A percentile compares a stretch with the other conserved stretches of the same genome.
Evolutionary conservation across 306 rosid species (phyloP).

Genomic region (Ceratonia siliqua): DNA sequence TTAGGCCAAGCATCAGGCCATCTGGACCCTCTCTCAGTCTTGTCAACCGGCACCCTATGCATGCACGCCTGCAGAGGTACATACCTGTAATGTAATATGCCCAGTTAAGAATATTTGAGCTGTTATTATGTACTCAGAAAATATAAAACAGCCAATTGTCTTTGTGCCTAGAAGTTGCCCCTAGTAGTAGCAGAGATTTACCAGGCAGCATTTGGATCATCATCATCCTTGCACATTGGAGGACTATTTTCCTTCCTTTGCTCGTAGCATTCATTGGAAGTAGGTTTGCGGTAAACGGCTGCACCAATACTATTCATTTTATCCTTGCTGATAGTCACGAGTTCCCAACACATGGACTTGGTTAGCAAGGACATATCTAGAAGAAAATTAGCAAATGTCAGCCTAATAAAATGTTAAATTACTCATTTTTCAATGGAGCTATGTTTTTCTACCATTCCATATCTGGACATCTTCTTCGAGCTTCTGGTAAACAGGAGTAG

Average conservation of each 20-base stretch:
- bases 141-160: not conserved
- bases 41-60: conserved; percentile 64
- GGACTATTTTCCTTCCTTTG: conserved; percentile 67
- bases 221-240: conserved; percentile 73
- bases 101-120: not conserved
- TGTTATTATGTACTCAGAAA: not conserved
- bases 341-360: conserved; percentile 87
- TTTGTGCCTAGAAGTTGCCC: not conserved
- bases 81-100: conserved; percentile 54
- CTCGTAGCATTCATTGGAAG: conserved; percentile 71
- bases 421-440: not conserved
- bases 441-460: conserved; percentile 61
- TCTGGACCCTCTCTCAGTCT: conserved; percentile 57
- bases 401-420: not conserved
- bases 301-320: conserved; percentile 61
- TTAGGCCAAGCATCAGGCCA: conserved; percentile 88
- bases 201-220: conserved; percentile 96
- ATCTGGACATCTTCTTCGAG: conserved; percentile 78
- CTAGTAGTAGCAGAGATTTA: conserved; percentile 21
- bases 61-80: conserved; percentile 85
- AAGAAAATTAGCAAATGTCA: conserved; percentile 15
- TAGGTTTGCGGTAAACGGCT: conserved; percentile 82
- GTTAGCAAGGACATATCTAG: conserved; percentile 77
- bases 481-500: conserved; percentile 89
- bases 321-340: conserved; percentile 76